Conservation (phyloP, 257 asterid species). For the Salvia hispanica region DNA sequence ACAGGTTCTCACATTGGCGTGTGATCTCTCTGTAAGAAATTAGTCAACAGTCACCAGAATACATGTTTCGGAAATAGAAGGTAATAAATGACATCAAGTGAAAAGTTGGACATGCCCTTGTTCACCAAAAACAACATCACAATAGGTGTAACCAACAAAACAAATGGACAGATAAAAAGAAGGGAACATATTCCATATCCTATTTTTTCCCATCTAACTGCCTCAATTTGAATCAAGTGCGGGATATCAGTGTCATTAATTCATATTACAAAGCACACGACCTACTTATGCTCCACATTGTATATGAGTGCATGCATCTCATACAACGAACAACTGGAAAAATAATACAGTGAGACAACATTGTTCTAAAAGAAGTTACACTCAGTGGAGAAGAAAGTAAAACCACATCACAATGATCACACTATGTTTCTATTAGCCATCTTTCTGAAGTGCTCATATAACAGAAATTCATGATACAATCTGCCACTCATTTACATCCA, state of each 20-base stretch:
- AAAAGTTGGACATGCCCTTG: neutral
- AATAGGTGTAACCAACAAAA: neutral
- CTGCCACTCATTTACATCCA: neutral
- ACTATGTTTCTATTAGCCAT: constrained; percentile 1
- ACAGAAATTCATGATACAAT: neutral
- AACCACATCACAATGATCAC: neutral
- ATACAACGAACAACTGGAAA: neutral
- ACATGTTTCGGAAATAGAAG: neutral
- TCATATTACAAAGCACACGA: neutral
- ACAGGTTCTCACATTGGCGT: neutral
- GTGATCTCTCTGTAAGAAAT: neutral
- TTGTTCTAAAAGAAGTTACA: neutral
- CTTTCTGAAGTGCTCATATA: neutral
- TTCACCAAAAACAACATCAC: constrained; percentile 5
- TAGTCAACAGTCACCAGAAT: neutral
- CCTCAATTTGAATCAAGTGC: neutral
- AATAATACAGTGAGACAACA: neutral
- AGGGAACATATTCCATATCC: neutral
- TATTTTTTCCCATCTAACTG: neutral
- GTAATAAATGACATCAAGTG: neutral
- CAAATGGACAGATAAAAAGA: neutral
- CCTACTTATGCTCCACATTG: constrained; percentile 1
- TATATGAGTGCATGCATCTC: constrained; percentile 22
- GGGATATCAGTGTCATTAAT: neutral
- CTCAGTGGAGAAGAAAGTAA: constrained; percentile 11